These are phyloP conservation scores for Monosporascus sp. DNA, from an alignment of 2,329 filamentous ascomycete species.

Conservation along the genomic window DNA sequence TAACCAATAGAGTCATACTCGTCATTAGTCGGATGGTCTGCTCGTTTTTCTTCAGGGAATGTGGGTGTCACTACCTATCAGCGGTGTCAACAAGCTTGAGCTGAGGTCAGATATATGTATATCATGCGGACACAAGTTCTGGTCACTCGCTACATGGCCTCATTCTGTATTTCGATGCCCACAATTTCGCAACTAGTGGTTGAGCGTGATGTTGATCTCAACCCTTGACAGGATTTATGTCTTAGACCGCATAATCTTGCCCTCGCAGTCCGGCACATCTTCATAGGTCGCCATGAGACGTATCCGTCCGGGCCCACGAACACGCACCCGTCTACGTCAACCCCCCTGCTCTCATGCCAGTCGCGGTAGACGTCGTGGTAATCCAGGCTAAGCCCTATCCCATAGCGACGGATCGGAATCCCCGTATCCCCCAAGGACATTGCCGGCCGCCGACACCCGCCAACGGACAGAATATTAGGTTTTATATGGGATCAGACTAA, in stretches of 20 bases:
- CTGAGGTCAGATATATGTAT: too few relatives aligned
- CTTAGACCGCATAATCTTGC: conserved; percentile 17
- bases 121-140: too few relatives aligned
- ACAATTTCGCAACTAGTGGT: not conserved
- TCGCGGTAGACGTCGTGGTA: conserved; percentile 60
- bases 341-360: conserved; percentile 48
- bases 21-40: too few relatives aligned
- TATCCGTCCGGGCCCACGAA: conserved; percentile 56
- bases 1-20: too few relatives aligned
- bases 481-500: too few relatives aligned
- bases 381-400: conserved; percentile 54
- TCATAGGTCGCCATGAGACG: conserved; percentile 45
- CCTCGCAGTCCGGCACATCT: conserved; percentile 9
- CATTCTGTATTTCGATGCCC: too few relatives aligned
- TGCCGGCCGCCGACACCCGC: conserved; percentile 43
- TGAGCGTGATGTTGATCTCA: not conserved
- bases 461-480: too few relatives aligned
- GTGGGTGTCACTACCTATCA: too few relatives aligned
- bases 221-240: conserved; percentile 8
- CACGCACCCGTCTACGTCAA: conserved; percentile 54
- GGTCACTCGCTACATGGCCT: too few relatives aligned
- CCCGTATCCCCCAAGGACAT: conserved; percentile 33
- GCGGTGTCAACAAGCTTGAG: too few relatives aligned
- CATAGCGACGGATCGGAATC: conserved; percentile 43
- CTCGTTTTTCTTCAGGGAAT: too few relatives aligned